Evolutionary conservation across 805 yeast genomes (phyloP).

Genomic region (Barnettozyma vustinii): DNA sequence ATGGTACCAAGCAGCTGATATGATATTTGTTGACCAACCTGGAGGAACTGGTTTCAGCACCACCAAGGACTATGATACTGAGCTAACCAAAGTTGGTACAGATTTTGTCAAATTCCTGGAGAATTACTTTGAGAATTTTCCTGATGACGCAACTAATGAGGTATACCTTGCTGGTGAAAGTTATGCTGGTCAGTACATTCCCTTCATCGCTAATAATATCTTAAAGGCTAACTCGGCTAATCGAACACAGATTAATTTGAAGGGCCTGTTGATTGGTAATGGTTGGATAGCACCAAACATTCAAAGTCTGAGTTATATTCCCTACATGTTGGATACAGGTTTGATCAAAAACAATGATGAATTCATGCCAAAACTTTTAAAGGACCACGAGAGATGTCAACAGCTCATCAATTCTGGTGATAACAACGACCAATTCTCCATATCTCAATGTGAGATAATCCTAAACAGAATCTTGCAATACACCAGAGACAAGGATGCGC

Average conservation of each 20-base stretch:
- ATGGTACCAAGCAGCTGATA: constrained; percentile 77
- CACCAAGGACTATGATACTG: constrained; percentile 48
- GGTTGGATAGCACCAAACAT: constrained; percentile 91
- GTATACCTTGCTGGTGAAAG: constrained; percentile 89
- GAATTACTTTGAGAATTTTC: constrained; percentile 64
- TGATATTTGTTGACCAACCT: constrained; percentile 91
- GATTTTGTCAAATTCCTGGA: constrained; percentile 64
- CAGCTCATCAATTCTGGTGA: constrained; percentile 35
- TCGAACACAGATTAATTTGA: constrained; percentile 35
- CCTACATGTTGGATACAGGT: constrained; percentile 58
- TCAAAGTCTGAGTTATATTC: constrained; percentile 77
- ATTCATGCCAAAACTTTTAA: constrained; percentile 36
- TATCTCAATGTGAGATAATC: constrained; percentile 41
- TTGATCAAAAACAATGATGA: constrained; percentile 41
- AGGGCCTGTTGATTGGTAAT: constrained; percentile 78
- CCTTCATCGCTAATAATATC: constrained; percentile 71
- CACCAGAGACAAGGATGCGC: constrained; percentile 27
- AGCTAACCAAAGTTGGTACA: constrained; percentile 49
- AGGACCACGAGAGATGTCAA: constrained; percentile 57
- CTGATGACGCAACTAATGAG: constrained; percentile 59
- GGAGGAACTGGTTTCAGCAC: constrained; percentile 88
- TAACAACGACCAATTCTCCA: constrained; percentile 25
- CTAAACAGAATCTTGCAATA: constrained; percentile 26
- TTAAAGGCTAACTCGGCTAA: constrained; percentile 37
- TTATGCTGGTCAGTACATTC: constrained; percentile 95